A percentile compares a stretch with the other conserved stretches of the same genome.
Conservation (phyloP, 2,329 filamentous ascomycete species). For the Ophiostoma piceae region DNA sequence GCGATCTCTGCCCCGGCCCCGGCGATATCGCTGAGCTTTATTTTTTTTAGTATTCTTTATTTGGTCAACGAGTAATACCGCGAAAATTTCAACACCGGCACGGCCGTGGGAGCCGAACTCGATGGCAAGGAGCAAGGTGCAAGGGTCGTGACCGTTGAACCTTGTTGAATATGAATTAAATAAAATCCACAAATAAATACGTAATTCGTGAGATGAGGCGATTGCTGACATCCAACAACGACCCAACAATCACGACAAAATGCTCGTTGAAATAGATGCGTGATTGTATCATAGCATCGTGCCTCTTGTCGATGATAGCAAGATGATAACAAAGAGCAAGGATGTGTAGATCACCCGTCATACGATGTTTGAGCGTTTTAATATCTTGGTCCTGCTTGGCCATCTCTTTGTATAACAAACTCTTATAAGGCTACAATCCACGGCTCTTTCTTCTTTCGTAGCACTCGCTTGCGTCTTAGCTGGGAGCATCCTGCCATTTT, state of each 20-base stretch:
- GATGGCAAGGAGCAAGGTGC: background rate
- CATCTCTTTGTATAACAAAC: too few relatives aligned
- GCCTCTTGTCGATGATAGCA: too few relatives aligned
- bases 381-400: background rate
- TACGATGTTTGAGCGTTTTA: background rate
- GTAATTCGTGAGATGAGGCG: background rate
- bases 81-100: background rate
- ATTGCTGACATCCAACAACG: background rate
- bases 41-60: background rate
- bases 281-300: too few relatives aligned
- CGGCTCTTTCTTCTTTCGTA: too few relatives aligned
- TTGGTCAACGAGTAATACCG: background rate
- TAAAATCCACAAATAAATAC: background rate
- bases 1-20: background rate
- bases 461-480: background rate
- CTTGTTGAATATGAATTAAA: background rate
- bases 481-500: background rate
- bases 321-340: too few relatives aligned
- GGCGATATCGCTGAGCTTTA: slow-evolving; percentile 9
- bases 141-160: background rate
- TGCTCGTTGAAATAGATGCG: too few relatives aligned
- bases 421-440: too few relatives aligned
- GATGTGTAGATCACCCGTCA: too few relatives aligned
- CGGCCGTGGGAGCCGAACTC: slow-evolving; percentile 6
- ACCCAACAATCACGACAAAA: background rate